Conservation (phyloP, 768 basidiomycete genomes). For the Tulasnella sp. region DNA sequence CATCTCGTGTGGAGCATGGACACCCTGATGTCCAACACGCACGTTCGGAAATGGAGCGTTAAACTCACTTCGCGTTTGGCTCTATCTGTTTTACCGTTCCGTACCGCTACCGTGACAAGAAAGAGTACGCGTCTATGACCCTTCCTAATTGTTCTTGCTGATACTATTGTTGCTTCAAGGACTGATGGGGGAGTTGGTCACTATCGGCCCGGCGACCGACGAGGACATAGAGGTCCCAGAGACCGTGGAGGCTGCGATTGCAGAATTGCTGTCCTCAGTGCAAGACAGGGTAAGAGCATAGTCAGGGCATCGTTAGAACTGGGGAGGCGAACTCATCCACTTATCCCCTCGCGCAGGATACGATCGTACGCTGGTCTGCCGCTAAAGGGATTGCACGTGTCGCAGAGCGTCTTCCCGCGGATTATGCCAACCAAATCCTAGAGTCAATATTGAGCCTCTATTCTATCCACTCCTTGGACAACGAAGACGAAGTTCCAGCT, state of each 20-base stretch:
- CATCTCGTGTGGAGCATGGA: constrained; percentile 32
- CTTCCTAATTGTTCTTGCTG: not conserved
- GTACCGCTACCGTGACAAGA: constrained; percentile 29
- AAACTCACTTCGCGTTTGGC: constrained; percentile 58
- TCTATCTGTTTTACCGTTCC: constrained; percentile 45
- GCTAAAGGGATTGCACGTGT: constrained; percentile 86
- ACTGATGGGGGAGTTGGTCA: too few species aligned
- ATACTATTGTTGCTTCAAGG: not conserved
- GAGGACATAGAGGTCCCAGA: constrained; percentile 59
- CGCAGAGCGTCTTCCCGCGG: constrained; percentile 61
- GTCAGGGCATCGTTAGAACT: constrained; percentile 2
- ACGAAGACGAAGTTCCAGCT: constrained; percentile 53
- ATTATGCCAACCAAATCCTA: constrained; percentile 69
- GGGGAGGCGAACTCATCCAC: not conserved
- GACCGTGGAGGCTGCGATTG: constrained; percentile 60
- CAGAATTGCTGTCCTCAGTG: constrained; percentile 55
- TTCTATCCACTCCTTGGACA: constrained; percentile 53
- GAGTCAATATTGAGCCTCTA: constrained; percentile 69
- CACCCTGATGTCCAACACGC: constrained; percentile 41
- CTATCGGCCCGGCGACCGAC: too few species aligned
- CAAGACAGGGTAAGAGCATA: constrained; percentile 58
- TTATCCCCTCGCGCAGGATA: constrained; percentile 46
- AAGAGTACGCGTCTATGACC: too few species aligned
- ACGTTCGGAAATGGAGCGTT: constrained; percentile 52
- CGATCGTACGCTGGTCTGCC: constrained; percentile 85